Conservation (phyloP, 2,329 filamentous ascomycete species). For the Epichloe bromicola region DNA sequence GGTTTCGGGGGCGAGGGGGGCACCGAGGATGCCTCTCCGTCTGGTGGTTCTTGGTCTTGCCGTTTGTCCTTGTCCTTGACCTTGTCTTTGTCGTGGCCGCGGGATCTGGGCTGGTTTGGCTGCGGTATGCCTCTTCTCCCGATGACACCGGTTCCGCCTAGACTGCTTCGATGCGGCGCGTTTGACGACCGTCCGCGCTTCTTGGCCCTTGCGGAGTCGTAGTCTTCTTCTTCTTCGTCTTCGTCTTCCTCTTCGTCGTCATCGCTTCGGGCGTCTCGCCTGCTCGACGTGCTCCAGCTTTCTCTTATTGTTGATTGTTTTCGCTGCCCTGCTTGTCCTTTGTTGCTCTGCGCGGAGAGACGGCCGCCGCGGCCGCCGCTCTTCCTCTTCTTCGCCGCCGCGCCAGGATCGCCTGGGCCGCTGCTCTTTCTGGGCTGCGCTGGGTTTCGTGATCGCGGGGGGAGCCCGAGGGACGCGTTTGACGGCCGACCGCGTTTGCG, state of each 20-base stretch:
- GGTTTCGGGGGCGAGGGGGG: constrained; percentile 19
- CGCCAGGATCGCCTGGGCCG: background rate
- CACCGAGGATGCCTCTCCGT: constrained; percentile 3
- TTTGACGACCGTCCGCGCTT: background rate
- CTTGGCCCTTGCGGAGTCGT: background rate
- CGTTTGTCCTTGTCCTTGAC: constrained; percentile 2
- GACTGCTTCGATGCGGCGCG: background rate
- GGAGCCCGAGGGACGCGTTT: background rate
- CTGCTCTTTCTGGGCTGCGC: background rate
- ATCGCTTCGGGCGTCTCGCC: background rate
- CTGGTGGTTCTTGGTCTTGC: constrained; percentile 8
- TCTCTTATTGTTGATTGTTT: background rate
- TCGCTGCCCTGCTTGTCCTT: background rate
- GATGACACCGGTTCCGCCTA: constrained; percentile 1
- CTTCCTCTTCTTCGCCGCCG: background rate
- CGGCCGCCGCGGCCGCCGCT: constrained; percentile 5
- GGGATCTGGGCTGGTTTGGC: constrained; percentile 1
- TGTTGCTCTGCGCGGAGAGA: constrained; percentile 13
- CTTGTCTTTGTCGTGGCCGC: background rate
- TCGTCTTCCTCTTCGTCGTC: constrained; percentile 10
- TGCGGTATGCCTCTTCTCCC: constrained; percentile 5
- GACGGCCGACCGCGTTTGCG: constrained; percentile 27
- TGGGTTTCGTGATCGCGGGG: background rate
- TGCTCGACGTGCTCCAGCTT: background rate
- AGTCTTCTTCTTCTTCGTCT: constrained; percentile 1